A percentile compares a stretch with the other conserved stretches of the same genome.
Evolutionary conservation across 148 eudicot genomes (phyloP).

Genomic region (Dianthus caryophyllus): DNA sequence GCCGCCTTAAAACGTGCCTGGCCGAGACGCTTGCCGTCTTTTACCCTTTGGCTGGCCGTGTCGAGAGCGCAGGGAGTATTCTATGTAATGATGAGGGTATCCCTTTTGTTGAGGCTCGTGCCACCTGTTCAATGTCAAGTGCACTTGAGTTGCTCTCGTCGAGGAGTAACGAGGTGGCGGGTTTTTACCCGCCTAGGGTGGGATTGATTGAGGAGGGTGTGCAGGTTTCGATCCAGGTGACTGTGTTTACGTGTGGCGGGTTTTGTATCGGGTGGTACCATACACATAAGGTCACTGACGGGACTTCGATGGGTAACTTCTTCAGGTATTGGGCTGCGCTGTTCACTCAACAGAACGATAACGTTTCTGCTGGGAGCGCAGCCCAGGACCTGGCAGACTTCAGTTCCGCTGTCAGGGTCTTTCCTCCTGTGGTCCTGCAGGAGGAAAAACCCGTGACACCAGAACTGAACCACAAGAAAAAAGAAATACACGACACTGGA

Average conservation of each 20-base stretch:
- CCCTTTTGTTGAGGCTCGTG: too few species aligned
- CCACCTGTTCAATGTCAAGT: neutral
- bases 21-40: too few species aligned
- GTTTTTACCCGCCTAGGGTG: neutral
- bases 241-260: neutral
- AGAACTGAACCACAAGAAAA: neutral
- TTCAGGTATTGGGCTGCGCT: too few species aligned
- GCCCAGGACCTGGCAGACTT: neutral
- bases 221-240: neutral
- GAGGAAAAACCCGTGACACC: neutral
- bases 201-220: neutral
- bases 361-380: too few species aligned
- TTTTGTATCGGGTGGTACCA: too few species aligned
- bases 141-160: neutral
- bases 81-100: constrained; percentile 2
- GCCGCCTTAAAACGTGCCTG: neutral
- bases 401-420: neutral
- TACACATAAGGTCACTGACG: too few species aligned
- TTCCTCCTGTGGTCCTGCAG: neutral
- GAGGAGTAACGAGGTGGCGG: neutral
- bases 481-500: neutral
- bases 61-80: neutral
- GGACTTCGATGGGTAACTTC: too few species aligned
- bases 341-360: neutral
- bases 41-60: neutral